These are phyloP conservation scores for Alternaria triticina DNA, from an alignment of 2,329 filamentous ascomycete species.

Conservation along the genomic window DNA sequence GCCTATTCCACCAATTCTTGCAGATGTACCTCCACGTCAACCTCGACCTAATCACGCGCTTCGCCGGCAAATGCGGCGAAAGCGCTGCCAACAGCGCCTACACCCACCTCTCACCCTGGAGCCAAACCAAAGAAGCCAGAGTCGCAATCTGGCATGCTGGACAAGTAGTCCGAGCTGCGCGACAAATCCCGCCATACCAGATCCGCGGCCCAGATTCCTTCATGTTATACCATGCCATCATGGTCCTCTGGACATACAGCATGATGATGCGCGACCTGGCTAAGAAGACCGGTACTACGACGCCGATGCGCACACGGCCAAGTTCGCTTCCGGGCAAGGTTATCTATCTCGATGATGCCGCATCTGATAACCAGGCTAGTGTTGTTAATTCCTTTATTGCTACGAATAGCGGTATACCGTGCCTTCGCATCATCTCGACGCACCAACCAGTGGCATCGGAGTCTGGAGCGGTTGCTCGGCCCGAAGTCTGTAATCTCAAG, in stretches of 20 bases:
- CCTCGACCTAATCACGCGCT: conserved; percentile 68
- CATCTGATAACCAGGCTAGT: conserved; percentile 5
- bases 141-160: conserved; percentile 25
- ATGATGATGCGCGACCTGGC: conserved; percentile 27
- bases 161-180: conserved; percentile 21
- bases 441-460: background rate
- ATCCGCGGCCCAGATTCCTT: conserved; percentile 26
- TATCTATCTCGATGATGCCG: conserved; percentile 17
- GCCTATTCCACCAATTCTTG: conserved; percentile 56
- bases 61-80: conserved; percentile 69
- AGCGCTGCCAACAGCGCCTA: conserved; percentile 60
- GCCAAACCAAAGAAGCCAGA: conserved; percentile 23
- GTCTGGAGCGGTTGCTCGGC: background rate
- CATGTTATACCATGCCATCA: conserved; percentile 25
- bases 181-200: conserved; percentile 23
- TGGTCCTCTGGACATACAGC: conserved; percentile 35
- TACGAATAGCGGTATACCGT: conserved; percentile 12
- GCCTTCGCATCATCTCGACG: conserved; percentile 11
- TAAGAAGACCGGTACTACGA: conserved; percentile 11
- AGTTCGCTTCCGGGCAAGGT: background rate
- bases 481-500: conserved; percentile 17
- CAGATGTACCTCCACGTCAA: conserved; percentile 68
- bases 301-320: background rate
- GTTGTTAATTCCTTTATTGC: conserved; percentile 20
- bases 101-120: conserved; percentile 52